phyloP scores from a whole-genome alignment of 192 early-diverging fungal genomes.

The Pilobolus umbonatus region DNA sequence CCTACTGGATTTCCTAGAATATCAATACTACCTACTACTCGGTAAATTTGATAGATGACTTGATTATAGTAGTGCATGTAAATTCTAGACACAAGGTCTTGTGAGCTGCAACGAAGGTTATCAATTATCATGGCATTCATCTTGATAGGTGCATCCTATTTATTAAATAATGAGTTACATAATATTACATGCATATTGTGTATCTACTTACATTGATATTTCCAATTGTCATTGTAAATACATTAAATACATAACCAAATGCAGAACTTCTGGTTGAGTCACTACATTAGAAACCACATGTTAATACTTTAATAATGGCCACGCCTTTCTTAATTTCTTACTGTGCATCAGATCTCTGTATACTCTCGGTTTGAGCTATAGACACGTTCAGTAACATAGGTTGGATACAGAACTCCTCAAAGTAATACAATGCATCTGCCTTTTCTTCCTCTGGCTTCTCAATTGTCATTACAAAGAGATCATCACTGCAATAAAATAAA shows the following conservation, averaged over 20 bases:
- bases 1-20: conserved; percentile 83
- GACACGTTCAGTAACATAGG: conserved; percentile 84
- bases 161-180: not conserved
- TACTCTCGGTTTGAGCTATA: conserved; percentile 65
- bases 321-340: conserved; percentile 28
- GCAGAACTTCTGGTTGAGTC: conserved; percentile 22
- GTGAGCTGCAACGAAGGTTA: conserved; percentile 65
- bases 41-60: conserved; percentile 67
- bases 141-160: conserved; percentile 66
- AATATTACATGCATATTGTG: not conserved
- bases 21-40: conserved; percentile 77
- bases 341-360: conserved; percentile 52
- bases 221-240: conserved; percentile 85
- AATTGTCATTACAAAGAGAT: conserved; percentile 6
- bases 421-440: conserved; percentile 65
- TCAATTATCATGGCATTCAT: conserved; percentile 75
- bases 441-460: conserved; percentile 49
- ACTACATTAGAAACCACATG: not conserved
- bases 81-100: conserved; percentile 63
- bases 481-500: not conserved
- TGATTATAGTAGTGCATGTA: conserved; percentile 74
- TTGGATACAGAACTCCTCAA: conserved; percentile 82
- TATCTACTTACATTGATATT: conserved; percentile 60
- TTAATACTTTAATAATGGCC: not conserved
- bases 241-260: conserved; percentile 51